These are phyloP conservation scores for Lactifluus pinguis DNA, from an alignment of 768 basidiomycete genomes.

Conservation along the genomic window DNA sequence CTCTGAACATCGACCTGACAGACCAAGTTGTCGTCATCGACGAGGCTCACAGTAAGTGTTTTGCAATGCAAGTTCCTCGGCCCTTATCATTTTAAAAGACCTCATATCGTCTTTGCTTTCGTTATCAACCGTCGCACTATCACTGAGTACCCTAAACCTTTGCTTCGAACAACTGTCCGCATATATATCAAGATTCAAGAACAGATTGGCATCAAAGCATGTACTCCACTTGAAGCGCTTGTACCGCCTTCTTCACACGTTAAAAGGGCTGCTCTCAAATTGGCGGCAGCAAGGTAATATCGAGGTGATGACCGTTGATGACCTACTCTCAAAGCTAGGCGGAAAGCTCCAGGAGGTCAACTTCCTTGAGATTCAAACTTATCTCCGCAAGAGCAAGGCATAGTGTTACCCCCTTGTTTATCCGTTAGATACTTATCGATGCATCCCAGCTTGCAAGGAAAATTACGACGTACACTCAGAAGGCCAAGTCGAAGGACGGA, in stretches of 20 bases:
- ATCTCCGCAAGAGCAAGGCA: constrained; percentile 79
- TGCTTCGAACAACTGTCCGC: constrained; percentile 67
- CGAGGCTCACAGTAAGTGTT: constrained; percentile 84
- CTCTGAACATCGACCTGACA: constrained; percentile 76
- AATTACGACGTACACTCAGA: constrained; percentile 67
- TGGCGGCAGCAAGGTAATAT: constrained; percentile 40
- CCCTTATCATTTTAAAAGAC: constrained; percentile 37
- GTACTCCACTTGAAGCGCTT: constrained; percentile 75
- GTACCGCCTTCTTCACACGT: constrained; percentile 58
- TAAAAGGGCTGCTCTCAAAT: constrained; percentile 48
- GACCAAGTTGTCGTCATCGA: constrained; percentile 87
- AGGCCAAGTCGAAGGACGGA: constrained; percentile 23
- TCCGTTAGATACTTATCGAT: neutral
- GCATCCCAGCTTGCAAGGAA: constrained; percentile 53
- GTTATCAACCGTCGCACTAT: constrained; percentile 64
- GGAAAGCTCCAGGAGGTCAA: constrained; percentile 68
- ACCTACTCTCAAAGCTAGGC: constrained; percentile 58
- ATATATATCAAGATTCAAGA: constrained; percentile 72
- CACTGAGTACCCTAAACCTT: constrained; percentile 43
- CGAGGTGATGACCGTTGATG: constrained; percentile 62
- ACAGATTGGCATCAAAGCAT: constrained; percentile 64
- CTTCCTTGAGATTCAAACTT: constrained; percentile 70
- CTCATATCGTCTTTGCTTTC: constrained; percentile 85
- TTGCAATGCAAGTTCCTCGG: neutral
- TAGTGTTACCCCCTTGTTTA: constrained; percentile 19